Evolutionary conservation across 1,284 basidiomycete species (phyloP).

Genomic region (Testicularia cyperi): DNA sequence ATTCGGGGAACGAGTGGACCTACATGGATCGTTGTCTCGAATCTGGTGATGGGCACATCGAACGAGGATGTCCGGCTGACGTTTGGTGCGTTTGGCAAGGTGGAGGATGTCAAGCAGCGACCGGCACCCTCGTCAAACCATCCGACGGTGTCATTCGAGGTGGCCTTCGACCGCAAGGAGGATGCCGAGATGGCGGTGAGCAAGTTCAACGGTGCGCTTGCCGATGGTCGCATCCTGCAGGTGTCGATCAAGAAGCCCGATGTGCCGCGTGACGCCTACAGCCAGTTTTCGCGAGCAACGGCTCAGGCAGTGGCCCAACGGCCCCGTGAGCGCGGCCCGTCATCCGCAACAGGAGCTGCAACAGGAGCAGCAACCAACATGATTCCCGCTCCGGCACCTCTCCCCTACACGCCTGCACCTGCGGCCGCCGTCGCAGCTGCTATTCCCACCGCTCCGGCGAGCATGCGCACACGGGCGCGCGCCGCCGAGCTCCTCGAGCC

Average conservation of each 20-base stretch:
- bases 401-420: conserved; percentile 25
- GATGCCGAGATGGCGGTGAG: conserved; percentile 45
- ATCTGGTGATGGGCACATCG: conserved; percentile 51
- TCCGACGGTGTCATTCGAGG: conserved; percentile 48
- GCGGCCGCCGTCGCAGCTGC: conserved; percentile 24
- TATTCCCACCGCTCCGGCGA: conserved; percentile 32
- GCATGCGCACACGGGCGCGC: conserved; percentile 18
- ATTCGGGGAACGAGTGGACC: conserved; percentile 53
- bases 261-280: conserved; percentile 14
- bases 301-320: conserved; percentile 29
- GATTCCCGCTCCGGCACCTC: conserved; percentile 27
- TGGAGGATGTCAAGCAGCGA: conserved; percentile 46
- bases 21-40: conserved; percentile 53
- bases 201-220: conserved; percentile 54
- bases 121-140: conserved; percentile 42
- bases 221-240: conserved; percentile 53
- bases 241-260: conserved; percentile 45
- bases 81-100: conserved; percentile 47
- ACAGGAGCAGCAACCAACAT: conserved; percentile 15
- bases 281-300: conserved; percentile 27
- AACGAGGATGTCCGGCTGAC: conserved; percentile 53
- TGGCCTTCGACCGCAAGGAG: conserved; percentile 41
- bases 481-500: conserved; percentile 22
- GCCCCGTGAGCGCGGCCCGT: conserved; percentile 18
- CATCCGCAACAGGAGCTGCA: too few relatives aligned